phyloP scores from a whole-genome alignment of 345 rosid genomes.

The Heritiera littoralis region DNA sequence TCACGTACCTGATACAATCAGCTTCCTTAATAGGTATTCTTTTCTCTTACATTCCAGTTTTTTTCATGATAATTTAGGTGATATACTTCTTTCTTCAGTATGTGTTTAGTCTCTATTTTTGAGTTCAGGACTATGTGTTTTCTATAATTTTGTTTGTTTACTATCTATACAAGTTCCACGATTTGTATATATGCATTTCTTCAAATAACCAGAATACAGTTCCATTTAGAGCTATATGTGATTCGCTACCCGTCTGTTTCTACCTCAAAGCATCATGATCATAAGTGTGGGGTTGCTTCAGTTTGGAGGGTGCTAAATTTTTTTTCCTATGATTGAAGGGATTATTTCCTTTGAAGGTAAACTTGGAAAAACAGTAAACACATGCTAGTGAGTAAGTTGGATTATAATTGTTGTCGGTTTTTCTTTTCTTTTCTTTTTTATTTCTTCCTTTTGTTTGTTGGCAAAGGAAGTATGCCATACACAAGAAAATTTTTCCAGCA shows the following conservation, averaged over 20 bases:
- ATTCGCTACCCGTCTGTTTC: neutral
- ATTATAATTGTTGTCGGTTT: neutral
- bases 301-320: neutral
- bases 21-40: conserved; percentile 73
- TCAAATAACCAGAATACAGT: neutral
- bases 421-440: neutral
- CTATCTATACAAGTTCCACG: neutral
- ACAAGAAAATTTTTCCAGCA: neutral
- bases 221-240: neutral
- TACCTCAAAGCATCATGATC: neutral
- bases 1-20: conserved; percentile 52
- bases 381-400: neutral
- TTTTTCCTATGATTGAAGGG: neutral
- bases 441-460: neutral
- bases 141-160: conserved; percentile 15
- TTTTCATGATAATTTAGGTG: neutral
- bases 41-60: conserved; percentile 5
- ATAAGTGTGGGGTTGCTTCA: neutral
- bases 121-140: neutral
- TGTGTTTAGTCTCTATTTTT: neutral
- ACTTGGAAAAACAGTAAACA: neutral
- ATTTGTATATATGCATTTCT: neutral
- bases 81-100: neutral
- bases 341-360: neutral
- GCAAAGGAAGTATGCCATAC: neutral